A percentile compares a stretch with the other conserved stretches of the same genome.
phyloP scores from a whole-genome alignment of 805 yeast species.

The Metschnikowia noctiluminum region DNA sequence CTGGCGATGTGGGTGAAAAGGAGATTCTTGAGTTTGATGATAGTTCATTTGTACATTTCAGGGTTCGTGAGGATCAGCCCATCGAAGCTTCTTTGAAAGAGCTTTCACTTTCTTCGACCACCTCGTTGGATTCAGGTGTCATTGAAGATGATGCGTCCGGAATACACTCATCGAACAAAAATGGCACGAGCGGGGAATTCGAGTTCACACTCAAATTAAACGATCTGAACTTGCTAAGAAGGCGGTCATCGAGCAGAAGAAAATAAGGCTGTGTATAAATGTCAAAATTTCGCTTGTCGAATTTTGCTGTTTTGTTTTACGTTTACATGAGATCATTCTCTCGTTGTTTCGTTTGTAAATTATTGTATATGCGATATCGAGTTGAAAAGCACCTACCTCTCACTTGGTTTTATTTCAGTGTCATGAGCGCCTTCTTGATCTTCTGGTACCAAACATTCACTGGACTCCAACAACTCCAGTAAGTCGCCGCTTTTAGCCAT shows the following conservation, averaged over 20 bases:
- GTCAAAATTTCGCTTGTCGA: neutral
- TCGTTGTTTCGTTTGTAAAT: neutral
- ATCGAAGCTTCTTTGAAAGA: conserved; percentile 19
- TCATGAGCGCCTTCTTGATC: conserved; percentile 46
- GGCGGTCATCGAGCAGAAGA: conserved; percentile 36
- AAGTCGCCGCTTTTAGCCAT: conserved; percentile 94
- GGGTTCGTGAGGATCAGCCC: neutral
- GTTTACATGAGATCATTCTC: neutral
- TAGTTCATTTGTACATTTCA: conserved; percentile 2
- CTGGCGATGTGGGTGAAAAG: conserved; percentile 13
- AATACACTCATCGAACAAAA: conserved; percentile 38
- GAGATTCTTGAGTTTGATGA: conserved; percentile 12
- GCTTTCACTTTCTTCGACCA: conserved; percentile 19
- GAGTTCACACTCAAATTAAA: conserved; percentile 60
- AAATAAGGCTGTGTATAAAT: conserved; percentile 1
- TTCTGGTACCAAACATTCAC: conserved; percentile 75
- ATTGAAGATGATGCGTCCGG: conserved; percentile 27
- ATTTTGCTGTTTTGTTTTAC: no score
- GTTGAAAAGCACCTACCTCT: conserved; percentile 19
- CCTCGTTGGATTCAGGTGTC: conserved; percentile 18
- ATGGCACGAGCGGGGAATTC: conserved; percentile 38
- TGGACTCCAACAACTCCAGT: conserved; percentile 75
- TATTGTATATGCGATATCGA: neutral
- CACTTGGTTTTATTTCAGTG: conserved; percentile 35
- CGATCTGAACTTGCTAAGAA: conserved; percentile 59